These are phyloP conservation scores for Penicillium sp. DNA, from an alignment of 2,329 filamentous ascomycete species.

Conservation along the genomic window DNA sequence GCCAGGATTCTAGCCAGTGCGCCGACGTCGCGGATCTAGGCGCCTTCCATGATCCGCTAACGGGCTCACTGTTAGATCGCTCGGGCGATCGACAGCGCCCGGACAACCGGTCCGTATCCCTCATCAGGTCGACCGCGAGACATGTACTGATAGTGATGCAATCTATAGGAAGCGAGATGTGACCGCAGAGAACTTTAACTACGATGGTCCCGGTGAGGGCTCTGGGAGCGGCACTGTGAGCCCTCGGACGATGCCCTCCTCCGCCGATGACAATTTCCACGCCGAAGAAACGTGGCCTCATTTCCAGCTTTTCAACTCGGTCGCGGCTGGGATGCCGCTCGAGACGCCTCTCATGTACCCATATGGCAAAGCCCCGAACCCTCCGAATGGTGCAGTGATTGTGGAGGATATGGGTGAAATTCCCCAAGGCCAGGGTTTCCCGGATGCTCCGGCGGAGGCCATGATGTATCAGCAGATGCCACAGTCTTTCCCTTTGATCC, in stretches of 20 bases:
- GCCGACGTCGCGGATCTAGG: constrained; percentile 37
- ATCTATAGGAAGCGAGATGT: constrained; percentile 32
- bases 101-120: constrained; percentile 29
- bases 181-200: constrained; percentile 33
- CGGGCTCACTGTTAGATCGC: constrained; percentile 26
- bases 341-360: constrained; percentile 35
- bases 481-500: constrained; percentile 29
- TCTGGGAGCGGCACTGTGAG: constrained; percentile 38
- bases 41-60: constrained; percentile 30
- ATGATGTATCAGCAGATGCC: constrained; percentile 34
- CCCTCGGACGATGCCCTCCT: constrained; percentile 37
- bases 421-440: constrained; percentile 26
- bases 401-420: constrained; percentile 37
- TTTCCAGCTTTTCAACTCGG: constrained; percentile 37
- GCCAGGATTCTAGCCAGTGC: constrained; percentile 40
- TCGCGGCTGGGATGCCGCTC: constrained; percentile 32
- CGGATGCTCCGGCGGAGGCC: constrained; percentile 31
- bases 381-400: constrained; percentile 33
- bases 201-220: constrained; percentile 31
- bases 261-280: constrained; percentile 39
- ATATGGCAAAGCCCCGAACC: constrained; percentile 30
- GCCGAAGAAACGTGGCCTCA: constrained; percentile 40
- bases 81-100: constrained; percentile 22
- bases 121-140: neutral
- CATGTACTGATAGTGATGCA: constrained; percentile 2